Base-by-base conservation (phyloP, 805 yeast genomes). In the Hagleromyces aurorensis region DNA sequence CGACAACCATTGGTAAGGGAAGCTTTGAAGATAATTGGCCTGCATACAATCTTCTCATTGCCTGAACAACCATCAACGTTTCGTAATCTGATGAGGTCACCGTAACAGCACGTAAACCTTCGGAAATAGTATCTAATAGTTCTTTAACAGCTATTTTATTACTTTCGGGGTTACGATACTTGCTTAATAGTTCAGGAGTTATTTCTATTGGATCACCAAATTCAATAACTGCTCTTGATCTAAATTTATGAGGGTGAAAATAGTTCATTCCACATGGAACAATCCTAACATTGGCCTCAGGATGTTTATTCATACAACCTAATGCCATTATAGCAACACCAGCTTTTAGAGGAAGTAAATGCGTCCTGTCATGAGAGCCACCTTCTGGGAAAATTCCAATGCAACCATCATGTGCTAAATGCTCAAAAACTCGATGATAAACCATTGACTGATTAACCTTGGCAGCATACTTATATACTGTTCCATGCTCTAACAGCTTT, bases 321-420 rank as follows among this genome's bases (percentile, higher is more conserved):
- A 91, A 65, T 0, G 97, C 98, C 97, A 89, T 91, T 33, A 89
- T 81, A 3, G 96, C 96, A 6, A 91, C 96, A 39, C 98, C 98
- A 1, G 97, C 96, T 52, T 91, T 89, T 43, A 89, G 64, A 0
- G 98, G 98, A 29, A 89, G 66, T 43, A 89, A 59, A 40, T 85
- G 93, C 0, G 97, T 77, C 43, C 98, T 69, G 55, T 89, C 98
- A 50, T 89, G 98, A 8, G 96, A 85, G 1, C 98, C 98, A 36
- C 98, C 98, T 63, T 91, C 98, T 6, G 98, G 96, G 62, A 86
- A 91, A 25, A 91, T 83, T 7, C 97, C 97, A 19, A 91, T 60
- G 39, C 93, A 83, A 33, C 82, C 74, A 23, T 91, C 86, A 36
- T 73, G 69, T 12, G 83, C 70, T 39, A 91, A 66, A 54, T 85